Base-by-base conservation (phyloP, 331 rosid genomes). In the Acacia concinna region DNA sequence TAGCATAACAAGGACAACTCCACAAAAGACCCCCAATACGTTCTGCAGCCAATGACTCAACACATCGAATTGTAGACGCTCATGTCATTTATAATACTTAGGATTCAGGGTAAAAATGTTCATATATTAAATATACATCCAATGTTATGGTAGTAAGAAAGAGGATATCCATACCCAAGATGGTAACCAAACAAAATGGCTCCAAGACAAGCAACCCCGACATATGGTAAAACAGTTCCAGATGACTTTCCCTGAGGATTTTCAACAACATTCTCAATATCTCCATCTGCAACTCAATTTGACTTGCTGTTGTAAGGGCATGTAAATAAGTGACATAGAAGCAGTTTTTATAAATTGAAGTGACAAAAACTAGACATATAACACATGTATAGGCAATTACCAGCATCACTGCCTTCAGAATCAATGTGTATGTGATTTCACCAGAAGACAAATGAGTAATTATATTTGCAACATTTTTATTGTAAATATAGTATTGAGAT, bases 121-220 rank as follows among this genome's bases (percentile, higher is more conserved):
- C 35, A 4, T 41, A 46, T 60, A 21, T 34, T 44, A 54, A 77
- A 28, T 72, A 47, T 44, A 75, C 65, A 66, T 30, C 59, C 25
- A 66, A 25, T n/a, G 28, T 18, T n/a, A 35, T 13, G 20, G 27
- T 59, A 37, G 30, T 59, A 60, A 73, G 73, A 18, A 66, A 51
- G 59, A 71, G 34, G 78, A 38, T 74, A 71, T 75, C 31, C 78
- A 70, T 92, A 95, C 99, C 97, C 99, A 12, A 95, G 92, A 86
- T 95, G 99, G 79, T 95, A 95, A 67, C 99, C 99, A 81, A 95
- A 95, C 81, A 95, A 89, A 81, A 95, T 91, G 74, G 99, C 99
- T 81, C 99, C 99, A 27, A 95, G 94, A 85, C 99, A 95, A 79
- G 99, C 97, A 84, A 95, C 90, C 23, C 98, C 97, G 25, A 95